Percentiles rank a stretch among this genome's conserved stretches.
Evolutionary conservation across 2,329 filamentous ascomycete species (phyloP).

Genomic region (Parasarocladium wereldwijsianum): DNA sequence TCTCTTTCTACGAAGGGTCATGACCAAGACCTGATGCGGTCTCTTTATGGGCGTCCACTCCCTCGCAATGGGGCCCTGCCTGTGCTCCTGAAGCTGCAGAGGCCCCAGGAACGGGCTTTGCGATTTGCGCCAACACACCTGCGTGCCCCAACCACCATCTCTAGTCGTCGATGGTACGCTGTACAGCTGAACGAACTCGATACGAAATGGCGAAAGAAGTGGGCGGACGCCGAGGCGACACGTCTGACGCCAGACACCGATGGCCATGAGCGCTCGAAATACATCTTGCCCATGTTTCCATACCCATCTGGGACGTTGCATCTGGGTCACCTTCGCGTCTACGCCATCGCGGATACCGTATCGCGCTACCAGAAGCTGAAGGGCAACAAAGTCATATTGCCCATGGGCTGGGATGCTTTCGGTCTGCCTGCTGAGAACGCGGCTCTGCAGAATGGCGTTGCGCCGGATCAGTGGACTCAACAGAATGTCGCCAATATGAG

Average conservation of each 20-base stretch:
- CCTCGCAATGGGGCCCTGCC: constrained; percentile 9
- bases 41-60: constrained; percentile 12
- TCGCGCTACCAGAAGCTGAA: constrained; percentile 62
- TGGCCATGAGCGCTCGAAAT: constrained; percentile 29
- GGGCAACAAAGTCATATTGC: constrained; percentile 62
- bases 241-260: constrained; percentile 7
- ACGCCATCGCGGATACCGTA: constrained; percentile 79
- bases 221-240: constrained; percentile 16
- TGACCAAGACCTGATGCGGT: constrained; percentile 14
- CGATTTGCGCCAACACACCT: too few species aligned
- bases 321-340: constrained; percentile 76
- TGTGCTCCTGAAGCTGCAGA: constrained; percentile 3
- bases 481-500: constrained; percentile 78
- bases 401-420: constrained; percentile 95
- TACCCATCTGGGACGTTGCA: constrained; percentile 82
- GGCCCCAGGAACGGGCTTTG: not conserved
- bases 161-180: constrained; percentile 20
- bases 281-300: constrained; percentile 83
- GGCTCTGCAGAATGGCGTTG: constrained; percentile 66
- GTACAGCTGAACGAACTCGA: constrained; percentile 31
- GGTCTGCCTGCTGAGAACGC: constrained; percentile 85
- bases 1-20: too few species aligned
- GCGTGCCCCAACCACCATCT: too few species aligned
- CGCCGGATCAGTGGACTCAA: constrained; percentile 66
- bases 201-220: constrained; percentile 35